phyloP scores from a whole-genome alignment of 768 basidiomycete species.

The Tulasnella sp. region DNA sequence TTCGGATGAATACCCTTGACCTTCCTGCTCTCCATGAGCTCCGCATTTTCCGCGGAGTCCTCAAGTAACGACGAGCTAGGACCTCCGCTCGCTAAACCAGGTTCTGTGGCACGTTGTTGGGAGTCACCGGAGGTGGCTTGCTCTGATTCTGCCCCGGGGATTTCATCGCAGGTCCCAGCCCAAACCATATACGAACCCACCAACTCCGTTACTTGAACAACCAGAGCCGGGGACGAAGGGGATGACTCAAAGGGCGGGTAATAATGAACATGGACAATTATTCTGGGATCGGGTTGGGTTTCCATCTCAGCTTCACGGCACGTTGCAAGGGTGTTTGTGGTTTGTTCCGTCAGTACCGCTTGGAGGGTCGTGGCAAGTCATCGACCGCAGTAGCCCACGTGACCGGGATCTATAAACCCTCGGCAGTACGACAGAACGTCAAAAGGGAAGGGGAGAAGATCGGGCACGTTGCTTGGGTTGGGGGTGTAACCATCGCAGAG shows the following conservation, averaged over 20 bases:
- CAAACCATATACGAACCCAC: constrained; percentile 82
- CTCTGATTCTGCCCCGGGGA: constrained; percentile 39
- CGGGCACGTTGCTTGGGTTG: too few species aligned
- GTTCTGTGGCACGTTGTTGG: neutral
- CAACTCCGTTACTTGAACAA: constrained; percentile 65
- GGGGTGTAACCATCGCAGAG: too few species aligned
- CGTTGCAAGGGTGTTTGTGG: constrained; percentile 6
- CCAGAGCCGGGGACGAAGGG: constrained; percentile 22
- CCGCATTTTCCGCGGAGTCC: constrained; percentile 47
- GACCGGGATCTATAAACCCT: too few species aligned
- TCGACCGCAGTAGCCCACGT: too few species aligned
- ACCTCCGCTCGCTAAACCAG: constrained; percentile 8
- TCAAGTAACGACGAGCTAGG: constrained; percentile 12
- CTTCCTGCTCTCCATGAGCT: constrained; percentile 45
- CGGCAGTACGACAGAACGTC: too few species aligned
- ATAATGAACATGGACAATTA: constrained; percentile 19
- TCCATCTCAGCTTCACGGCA: neutral
- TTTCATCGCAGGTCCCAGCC: constrained; percentile 62
- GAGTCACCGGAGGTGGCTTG: neutral
- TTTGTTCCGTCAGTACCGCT: neutral
- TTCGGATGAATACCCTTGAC: constrained; percentile 60
- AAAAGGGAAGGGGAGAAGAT: too few species aligned
- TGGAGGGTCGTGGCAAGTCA: too few species aligned
- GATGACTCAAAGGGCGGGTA: constrained; percentile 17
- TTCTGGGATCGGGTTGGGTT: constrained; percentile 5